phyloP scores from a whole-genome alignment of 345 rosid species.

The Luvunga scandens region DNA sequence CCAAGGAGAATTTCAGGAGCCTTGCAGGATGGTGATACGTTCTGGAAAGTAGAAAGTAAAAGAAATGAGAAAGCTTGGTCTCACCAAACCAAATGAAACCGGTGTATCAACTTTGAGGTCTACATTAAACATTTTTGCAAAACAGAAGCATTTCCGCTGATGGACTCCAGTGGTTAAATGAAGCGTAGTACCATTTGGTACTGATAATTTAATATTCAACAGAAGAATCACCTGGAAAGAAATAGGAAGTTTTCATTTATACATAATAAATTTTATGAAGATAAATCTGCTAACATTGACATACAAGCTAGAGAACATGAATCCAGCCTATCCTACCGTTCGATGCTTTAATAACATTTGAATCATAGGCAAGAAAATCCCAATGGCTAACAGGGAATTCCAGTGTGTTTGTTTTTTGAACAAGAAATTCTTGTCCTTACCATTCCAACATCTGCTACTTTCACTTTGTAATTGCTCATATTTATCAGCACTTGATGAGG shows the following conservation, averaged over 20 bases:
- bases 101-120: neutral
- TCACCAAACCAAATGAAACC: neutral
- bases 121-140: neutral
- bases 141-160: neutral
- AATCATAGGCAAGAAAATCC: neutral
- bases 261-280: neutral
- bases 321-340: neutral
- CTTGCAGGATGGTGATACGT: neutral
- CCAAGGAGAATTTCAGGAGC: constrained; percentile 5
- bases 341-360: neutral
- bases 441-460: neutral
- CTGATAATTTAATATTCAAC: neutral
- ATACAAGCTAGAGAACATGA: neutral
- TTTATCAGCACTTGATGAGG: neutral
- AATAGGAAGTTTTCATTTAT: neutral
- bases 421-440: no score
- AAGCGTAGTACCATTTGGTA: neutral
- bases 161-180: neutral
- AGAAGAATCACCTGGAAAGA: neutral
- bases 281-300: neutral
- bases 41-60: neutral
- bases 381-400: neutral
- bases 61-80: neutral
- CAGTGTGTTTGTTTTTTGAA: neutral
- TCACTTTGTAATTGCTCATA: neutral